Base-by-base conservation (phyloP, 23 red algal genomes). In the Cyanidioschyzon merolae region DNA sequence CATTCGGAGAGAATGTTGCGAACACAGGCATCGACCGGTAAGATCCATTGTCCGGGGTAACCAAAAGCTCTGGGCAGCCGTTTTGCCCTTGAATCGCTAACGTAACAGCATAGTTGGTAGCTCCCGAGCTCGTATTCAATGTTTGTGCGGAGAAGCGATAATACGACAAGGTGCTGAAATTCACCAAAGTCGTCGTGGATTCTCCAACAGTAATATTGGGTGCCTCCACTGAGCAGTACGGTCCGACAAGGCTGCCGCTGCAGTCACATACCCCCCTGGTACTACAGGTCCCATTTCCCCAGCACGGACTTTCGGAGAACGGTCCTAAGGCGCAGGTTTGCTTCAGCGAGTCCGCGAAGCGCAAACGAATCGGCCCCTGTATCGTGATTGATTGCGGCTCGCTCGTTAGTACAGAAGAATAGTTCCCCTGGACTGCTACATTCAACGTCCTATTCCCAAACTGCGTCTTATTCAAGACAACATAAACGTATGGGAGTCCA, bases 1-100 rank as follows among this genome's bases (percentile, higher is more conserved):
- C 29, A 25, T 32, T 35, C 63, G 63, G 21, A 35, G 3, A 71
- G 30, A 71, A 71, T 7, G 21, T 35, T 7, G 7, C 16, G 63
- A 32, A 71, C 12, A 71, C n/a, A 7, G 63, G 63, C 63, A 71
- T 25, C 63, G 63, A 71, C 12, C 3, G 3, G 63, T 71, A 71
- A 7, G 63, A 71, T 25, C 29, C 63, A 35, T 71, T 71, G 63
- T 27, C 30, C 29, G 12, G 63, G 7, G 7, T 71, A 7, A 71
- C 63, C 12, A 17, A 71, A 7, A 71, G 63, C 32, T 71, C 63
- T 3, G 63, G 63, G 63, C 32, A 71, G 29, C 63, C 63, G 7
- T 15, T 7, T 25, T 71, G 21, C 29, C 12, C 32, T 15, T 71
- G 12, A 3, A 7, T 3, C 63, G 63, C 30, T 27, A 71, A 7